These are phyloP conservation scores for Yamadazyma sp. DNA, from an alignment of 1,139 yeast genomes.

Conservation along the genomic window DNA sequence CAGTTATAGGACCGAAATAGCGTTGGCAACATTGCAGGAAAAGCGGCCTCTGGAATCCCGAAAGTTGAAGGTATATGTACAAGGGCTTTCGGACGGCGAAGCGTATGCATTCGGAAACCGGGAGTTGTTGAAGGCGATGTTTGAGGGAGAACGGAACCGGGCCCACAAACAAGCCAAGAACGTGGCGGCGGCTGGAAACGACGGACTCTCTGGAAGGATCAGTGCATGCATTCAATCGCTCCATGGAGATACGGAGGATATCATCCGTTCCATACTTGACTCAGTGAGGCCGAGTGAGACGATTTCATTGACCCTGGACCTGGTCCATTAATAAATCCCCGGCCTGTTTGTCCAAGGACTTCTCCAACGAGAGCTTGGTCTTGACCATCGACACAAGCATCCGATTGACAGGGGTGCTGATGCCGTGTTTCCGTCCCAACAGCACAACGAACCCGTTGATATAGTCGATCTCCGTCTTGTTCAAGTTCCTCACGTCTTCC, in stretches of 20 bases:
- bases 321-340: slow-evolving; percentile 1
- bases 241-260: too few relatives aligned
- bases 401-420: slow-evolving; percentile 48
- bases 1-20: slow-evolving; percentile 77
- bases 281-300: too few relatives aligned
- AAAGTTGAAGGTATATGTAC: slow-evolving; percentile 26
- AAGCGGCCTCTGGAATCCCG: slow-evolving; percentile 31
- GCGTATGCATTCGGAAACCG: slow-evolving; percentile 29
- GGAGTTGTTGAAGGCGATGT: neutral
- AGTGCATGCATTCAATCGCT: too few relatives aligned
- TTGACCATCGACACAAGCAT: slow-evolving; percentile 49
- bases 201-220: too few relatives aligned
- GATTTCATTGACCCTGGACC: too few relatives aligned
- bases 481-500: slow-evolving; percentile 64
- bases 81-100: slow-evolving; percentile 48
- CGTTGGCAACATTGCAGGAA: slow-evolving; percentile 63
- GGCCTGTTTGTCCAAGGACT: slow-evolving; percentile 27
- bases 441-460: slow-evolving; percentile 71
- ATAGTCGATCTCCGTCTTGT: slow-evolving; percentile 73
- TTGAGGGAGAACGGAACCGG: neutral
- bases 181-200: too few relatives aligned
- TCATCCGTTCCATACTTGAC: too few relatives aligned
- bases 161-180: too few relatives aligned
- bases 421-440: slow-evolving; percentile 46
- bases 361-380: slow-evolving; percentile 37